Percentiles rank a stretch among this genome's conserved stretches.
phyloP scores from a whole-genome alignment of 345 rosid species.

The Brassica incana region DNA sequence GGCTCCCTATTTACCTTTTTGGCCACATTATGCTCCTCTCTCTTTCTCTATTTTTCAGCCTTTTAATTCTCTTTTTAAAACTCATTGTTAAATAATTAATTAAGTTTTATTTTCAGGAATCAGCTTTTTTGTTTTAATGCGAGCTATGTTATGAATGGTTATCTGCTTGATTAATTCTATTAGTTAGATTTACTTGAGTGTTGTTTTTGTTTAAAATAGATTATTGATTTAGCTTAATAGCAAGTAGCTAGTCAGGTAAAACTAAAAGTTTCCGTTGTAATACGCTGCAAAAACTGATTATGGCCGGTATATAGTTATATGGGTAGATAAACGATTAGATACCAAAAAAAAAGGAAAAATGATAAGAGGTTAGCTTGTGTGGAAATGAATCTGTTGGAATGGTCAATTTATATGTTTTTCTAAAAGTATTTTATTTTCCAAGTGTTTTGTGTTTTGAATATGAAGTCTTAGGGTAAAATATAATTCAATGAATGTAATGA shows the following conservation, averaged over 20 bases:
- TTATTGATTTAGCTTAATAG: neutral
- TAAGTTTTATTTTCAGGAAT: neutral
- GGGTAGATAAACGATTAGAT: neutral
- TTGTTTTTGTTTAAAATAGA: neutral
- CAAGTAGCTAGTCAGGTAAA: neutral
- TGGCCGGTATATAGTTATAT: neutral
- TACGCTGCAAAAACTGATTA: neutral
- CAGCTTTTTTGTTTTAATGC: neutral
- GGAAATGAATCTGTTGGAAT: neutral
- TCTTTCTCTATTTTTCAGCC: neutral
- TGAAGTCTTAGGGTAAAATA: neutral
- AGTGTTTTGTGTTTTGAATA: neutral
- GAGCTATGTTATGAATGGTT: neutral
- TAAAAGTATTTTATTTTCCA: neutral
- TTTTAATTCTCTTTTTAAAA: neutral
- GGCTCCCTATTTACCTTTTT: constrained; percentile 47
- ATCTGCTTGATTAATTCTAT: neutral
- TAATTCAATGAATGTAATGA: neutral
- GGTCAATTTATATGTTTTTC: neutral
- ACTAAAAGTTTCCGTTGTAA: neutral
- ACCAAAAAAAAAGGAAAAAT: neutral
- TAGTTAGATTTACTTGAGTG: neutral
- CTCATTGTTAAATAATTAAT: constrained; percentile 3
- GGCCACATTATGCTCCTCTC: constrained; percentile 34
- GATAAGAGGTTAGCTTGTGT: neutral